Conservation (phyloP, 2,329 filamentous ascomycete species). For the Pseudocercospora pini-densiflorae region DNA sequence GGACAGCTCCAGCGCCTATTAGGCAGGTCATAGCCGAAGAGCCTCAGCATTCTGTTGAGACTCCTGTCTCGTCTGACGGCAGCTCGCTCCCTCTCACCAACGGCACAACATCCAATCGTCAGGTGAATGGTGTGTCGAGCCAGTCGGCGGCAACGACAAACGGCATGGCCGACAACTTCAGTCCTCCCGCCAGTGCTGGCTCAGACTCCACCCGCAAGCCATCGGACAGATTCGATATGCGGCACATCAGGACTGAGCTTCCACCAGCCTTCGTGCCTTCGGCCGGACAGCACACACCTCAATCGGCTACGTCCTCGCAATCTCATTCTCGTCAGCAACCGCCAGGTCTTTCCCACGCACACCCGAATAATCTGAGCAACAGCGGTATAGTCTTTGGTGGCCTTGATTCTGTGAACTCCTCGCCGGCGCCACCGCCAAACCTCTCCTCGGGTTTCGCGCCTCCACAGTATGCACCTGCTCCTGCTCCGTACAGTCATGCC, state of each 20-base stretch:
- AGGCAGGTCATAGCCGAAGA: not conserved
- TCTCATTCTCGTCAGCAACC: conserved; percentile 15
- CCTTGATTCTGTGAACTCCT: conserved; percentile 43
- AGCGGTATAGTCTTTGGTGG: conserved; percentile 46
- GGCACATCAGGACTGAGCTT: conserved; percentile 35
- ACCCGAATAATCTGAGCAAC: conserved; percentile 33
- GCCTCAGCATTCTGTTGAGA: conserved; percentile 8
- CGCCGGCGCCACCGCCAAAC: conserved; percentile 41
- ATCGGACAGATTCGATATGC: conserved; percentile 33
- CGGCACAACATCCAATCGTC: conserved; percentile 22
- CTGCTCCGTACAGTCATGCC: conserved; percentile 29
- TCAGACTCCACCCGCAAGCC: conserved; percentile 26
- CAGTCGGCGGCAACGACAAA: conserved; percentile 5
- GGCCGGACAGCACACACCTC: conserved; percentile 31
- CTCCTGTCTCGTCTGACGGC: conserved; percentile 27
- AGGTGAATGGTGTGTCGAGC: conserved; percentile 2
- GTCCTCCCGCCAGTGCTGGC: conserved; percentile 13
- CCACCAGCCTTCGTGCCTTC: conserved; percentile 40
- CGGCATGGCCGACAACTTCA: conserved; percentile 18
- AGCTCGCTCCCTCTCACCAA: conserved; percentile 25
- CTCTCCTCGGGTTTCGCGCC: conserved; percentile 28
- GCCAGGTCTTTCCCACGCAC: conserved; percentile 21
- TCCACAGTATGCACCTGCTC: conserved; percentile 23
- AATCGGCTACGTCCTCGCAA: conserved; percentile 29
- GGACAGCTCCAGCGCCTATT: not conserved